phyloP scores from a whole-genome alignment of 345 rosid species.

The Murraya paniculata region DNA sequence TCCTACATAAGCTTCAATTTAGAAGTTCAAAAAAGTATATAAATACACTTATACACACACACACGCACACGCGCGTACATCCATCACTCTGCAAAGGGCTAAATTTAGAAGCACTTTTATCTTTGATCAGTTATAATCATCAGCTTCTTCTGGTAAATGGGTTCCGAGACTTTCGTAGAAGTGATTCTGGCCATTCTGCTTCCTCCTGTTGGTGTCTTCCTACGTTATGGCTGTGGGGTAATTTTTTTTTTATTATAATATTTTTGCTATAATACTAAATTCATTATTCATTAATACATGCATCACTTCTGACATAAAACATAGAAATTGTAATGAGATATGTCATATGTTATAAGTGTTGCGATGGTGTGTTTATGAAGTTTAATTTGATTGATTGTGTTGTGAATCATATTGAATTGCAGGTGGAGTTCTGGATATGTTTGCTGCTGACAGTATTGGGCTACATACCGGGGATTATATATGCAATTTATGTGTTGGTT shows the following conservation, averaged over 20 bases:
- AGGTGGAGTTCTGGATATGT: conserved; percentile 91
- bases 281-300: not conserved
- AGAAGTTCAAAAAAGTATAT: no score
- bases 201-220: conserved; percentile 93
- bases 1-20: no score
- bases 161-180: conserved; percentile 81
- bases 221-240: conserved; percentile 94
- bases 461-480: conserved; percentile 84
- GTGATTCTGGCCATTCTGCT: conserved; percentile 77
- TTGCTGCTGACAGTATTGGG: conserved; percentile 73
- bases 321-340: no score
- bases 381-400: not conserved
- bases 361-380: not conserved
- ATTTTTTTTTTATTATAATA: not conserved
- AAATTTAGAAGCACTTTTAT: not conserved
- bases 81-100: not conserved
- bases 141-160: conserved; percentile 34
- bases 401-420: conserved; percentile 20
- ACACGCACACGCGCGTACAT: no score
- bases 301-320: not conserved
- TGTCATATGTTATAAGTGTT: not conserved
- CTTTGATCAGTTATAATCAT: not conserved
- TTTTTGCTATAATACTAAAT: not conserved
- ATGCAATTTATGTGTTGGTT: conserved; percentile 77
- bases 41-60: not conserved